A percentile compares a stretch with the other conserved stretches of the same genome.
Conservation (phyloP, 306 rosid species). For the Adenanthera pavonina region DNA sequence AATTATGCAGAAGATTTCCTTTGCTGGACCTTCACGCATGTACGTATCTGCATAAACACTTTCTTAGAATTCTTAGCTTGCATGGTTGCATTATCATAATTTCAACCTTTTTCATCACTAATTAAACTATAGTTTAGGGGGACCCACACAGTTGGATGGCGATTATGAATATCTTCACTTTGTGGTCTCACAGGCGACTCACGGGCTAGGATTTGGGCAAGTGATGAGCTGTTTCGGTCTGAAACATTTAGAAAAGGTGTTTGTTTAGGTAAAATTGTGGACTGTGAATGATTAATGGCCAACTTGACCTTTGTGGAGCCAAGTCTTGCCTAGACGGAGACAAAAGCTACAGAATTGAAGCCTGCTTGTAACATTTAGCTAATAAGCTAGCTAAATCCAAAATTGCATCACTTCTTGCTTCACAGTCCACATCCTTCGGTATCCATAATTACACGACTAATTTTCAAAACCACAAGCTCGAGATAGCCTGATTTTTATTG, state of each 20-base stretch:
- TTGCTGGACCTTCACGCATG: neutral
- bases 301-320: slow-evolving; percentile 31
- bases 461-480: neutral
- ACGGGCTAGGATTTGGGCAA: slow-evolving; percentile 20
- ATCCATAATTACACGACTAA: slow-evolving; percentile 1
- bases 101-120: slow-evolving; percentile 10
- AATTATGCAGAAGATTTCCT: slow-evolving; percentile 18
- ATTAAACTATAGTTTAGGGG: slow-evolving; percentile 3
- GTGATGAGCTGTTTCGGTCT: slow-evolving; percentile 34
- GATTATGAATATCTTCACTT: neutral
- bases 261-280: slow-evolving; percentile 11
- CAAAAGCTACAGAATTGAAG: slow-evolving; percentile 22
- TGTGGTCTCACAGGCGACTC: slow-evolving; percentile 23
- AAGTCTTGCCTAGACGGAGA: slow-evolving; percentile 5
- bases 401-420: slow-evolving; percentile 37
- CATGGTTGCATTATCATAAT: slow-evolving; percentile 30
- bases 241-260: slow-evolving; percentile 15
- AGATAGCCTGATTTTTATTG: neutral
- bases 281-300: slow-evolving; percentile 25
- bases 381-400: slow-evolving; percentile 31
- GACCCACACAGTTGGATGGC: slow-evolving; percentile 21
- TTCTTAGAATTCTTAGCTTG: slow-evolving; percentile 27
- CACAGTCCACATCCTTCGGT: slow-evolving; percentile 18
- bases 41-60: neutral
- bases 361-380: slow-evolving; percentile 31